phyloP scores from a whole-genome alignment of 2,329 filamentous ascomycete genomes.

The Aspergillus tamarii region DNA sequence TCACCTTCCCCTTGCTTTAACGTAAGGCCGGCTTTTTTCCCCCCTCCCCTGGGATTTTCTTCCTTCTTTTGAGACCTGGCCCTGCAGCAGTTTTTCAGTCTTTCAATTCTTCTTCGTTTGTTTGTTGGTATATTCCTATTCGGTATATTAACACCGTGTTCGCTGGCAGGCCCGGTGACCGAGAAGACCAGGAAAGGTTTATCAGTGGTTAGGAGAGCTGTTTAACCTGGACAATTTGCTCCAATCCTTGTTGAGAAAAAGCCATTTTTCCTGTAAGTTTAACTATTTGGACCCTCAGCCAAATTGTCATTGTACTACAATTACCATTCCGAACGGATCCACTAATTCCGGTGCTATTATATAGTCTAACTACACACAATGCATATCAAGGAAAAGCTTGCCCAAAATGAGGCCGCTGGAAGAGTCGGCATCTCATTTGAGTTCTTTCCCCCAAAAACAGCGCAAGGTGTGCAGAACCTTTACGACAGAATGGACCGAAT shows the following conservation, averaged over 20 bases:
- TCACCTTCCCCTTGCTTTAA: conserved; percentile 6
- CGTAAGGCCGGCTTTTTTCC: neutral
- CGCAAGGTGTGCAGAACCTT: conserved; percentile 89
- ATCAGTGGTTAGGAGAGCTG: neutral
- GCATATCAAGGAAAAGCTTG: conserved; percentile 94
- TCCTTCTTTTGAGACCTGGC: neutral
- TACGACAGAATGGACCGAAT: conserved; percentile 99
- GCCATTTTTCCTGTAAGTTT: neutral
- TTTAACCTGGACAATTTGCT: neutral
- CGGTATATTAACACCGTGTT: conserved; percentile 3
- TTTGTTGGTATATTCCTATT: neutral
- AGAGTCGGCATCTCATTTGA: conserved; percentile 97
- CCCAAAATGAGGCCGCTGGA: conserved; percentile 75
- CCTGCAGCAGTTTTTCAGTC: neutral
- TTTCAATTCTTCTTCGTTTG: neutral
- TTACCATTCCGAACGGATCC: conserved; percentile 1
- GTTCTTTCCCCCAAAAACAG: conserved; percentile 97
- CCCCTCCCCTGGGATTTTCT: conserved; percentile 8
- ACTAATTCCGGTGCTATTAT: neutral
- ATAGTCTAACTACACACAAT: conserved; percentile 59
- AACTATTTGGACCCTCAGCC: neutral
- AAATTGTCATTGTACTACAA: neutral
- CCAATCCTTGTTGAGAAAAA: neutral
- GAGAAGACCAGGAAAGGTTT: conserved; percentile 3
- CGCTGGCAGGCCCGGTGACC: conserved; percentile 14